phyloP scores from a whole-genome alignment of 805 yeast species.

The Candida patagonica region DNA sequence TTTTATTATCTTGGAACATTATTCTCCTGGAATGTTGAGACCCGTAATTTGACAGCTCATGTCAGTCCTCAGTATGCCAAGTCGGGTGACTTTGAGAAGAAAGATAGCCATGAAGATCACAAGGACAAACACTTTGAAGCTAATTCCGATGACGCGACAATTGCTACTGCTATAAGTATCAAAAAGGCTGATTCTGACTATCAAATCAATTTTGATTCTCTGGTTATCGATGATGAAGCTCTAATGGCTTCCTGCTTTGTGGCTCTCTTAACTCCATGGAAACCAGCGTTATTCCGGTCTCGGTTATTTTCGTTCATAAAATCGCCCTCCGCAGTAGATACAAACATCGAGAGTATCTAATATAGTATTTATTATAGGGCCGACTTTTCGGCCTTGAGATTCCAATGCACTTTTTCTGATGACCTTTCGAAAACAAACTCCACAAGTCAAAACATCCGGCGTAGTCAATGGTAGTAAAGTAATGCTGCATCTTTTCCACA shows the following conservation, averaged over 20 bases:
- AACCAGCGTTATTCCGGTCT: slow-evolving; percentile 4
- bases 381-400: neutral
- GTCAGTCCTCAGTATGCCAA: neutral
- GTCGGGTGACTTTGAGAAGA: neutral
- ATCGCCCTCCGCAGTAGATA: slow-evolving; percentile 21
- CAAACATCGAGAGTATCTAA: slow-evolving; percentile 23
- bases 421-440: slow-evolving; percentile 22
- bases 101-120: no score
- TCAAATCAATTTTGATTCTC: slow-evolving; percentile 6
- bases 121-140: no score
- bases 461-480: slow-evolving; percentile 27
- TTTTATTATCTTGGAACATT: neutral
- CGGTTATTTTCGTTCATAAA: slow-evolving; percentile 9
- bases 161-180: neutral
- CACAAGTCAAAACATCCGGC: slow-evolving; percentile 20
- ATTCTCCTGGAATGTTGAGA: slow-evolving; percentile 1
- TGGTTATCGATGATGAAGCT: slow-evolving; percentile 4
- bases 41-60: neutral
- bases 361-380: slow-evolving; percentile 9
- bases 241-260: slow-evolving; percentile 7
- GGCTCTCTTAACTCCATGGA: slow-evolving; percentile 8
- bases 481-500: slow-evolving; percentile 29
- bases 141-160: neutral
- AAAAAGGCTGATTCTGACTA: slow-evolving; percentile 2
- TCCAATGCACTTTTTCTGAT: slow-evolving; percentile 7